phyloP scores from a whole-genome alignment of 2,329 filamentous ascomycete genomes.

The Teratosphaeriaceae sp. region DNA sequence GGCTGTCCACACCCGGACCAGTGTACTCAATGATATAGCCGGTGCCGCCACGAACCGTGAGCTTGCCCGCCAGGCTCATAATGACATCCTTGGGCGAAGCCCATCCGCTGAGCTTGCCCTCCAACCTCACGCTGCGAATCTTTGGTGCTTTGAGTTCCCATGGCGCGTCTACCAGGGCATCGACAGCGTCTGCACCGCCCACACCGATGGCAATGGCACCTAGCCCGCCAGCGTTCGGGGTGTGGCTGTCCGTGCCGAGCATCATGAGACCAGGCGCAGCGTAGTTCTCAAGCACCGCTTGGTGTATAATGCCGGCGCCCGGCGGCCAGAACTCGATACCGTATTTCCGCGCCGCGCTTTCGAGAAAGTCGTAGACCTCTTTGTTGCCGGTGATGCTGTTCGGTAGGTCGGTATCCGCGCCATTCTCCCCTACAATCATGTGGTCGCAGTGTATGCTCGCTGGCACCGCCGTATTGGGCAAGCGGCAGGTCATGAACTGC shows the following conservation, averaged over 20 bases:
- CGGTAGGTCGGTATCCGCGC: conserved; percentile 77
- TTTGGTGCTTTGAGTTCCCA: conserved; percentile 97
- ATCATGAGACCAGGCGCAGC: conserved; percentile 97
- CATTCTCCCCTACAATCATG: conserved; percentile 92
- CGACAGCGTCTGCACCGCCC: conserved; percentile 92
- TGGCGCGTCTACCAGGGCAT: conserved; percentile 89
- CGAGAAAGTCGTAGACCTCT: conserved; percentile 95
- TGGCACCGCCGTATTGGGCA: conserved; percentile 83
- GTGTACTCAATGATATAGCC: conserved; percentile 81
- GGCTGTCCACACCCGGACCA: conserved; percentile 74
- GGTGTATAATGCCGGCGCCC: conserved; percentile 91
- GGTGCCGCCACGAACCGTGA: conserved; percentile 86
- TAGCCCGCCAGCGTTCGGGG: conserved; percentile 91
- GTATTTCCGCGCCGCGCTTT: conserved; percentile 84
- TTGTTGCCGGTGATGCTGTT: conserved; percentile 85
- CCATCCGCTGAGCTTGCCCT: conserved; percentile 82
- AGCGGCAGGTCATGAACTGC: conserved; percentile 96
- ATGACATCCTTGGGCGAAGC: conserved; percentile 95
- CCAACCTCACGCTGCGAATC: conserved; percentile 76
- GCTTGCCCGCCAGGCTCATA: conserved; percentile 74
- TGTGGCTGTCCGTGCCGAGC: conserved; percentile 96
- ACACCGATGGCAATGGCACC: conserved; percentile 95
- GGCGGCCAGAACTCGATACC: conserved; percentile 96
- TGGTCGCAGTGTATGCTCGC: conserved; percentile 99
- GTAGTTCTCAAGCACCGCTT: conserved; percentile 97